Evolutionary conservation across 2,329 filamentous ascomycete genomes (phyloP), one percentile per base, ranked within the genome.

Genomic region (Diaporthe aspalathi): DNA sequence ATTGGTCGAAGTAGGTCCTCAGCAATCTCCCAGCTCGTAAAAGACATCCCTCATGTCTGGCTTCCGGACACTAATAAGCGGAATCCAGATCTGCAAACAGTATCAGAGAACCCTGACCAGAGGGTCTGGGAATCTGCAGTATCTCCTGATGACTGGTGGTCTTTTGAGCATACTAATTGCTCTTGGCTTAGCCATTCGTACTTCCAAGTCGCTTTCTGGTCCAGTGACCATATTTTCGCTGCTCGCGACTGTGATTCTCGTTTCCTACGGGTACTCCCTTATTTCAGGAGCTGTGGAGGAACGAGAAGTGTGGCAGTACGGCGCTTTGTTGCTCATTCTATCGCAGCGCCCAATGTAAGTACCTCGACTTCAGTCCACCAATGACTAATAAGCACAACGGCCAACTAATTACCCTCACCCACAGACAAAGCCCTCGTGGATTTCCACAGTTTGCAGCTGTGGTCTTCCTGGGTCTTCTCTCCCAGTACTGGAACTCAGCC

Each of bases 371-470:
- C 14, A 7, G 4, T 4, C 17, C 16, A 20, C 17, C 17, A n/a
- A 17, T 45, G 43, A n/a, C 1, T 1, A 8, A 3, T 8, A n/a
- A 16, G 9, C 1, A 1, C 20, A 47, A n/a, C 1, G 0, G 20
- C 20, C 1, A 47, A 47, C 43, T 47, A 47, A 47, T 4, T 1
- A 47, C 1, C 20, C 20, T 11, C n/a, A n/a, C n/a, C n/a, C n/a
- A n/a, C n/a, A 47, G 43, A 1, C 43, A 20, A 9, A 47, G 20
- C 43, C 43, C 20, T 47, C 17, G 4, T n/a, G 43, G 1, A 9
- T 9, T 47, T 4, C 43, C 43, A 20, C 43, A n/a, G 0, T 47
- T 47, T 20, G 17, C 43, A 47, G 43, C 43, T 47, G 43, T 47
- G 7, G 17, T 20, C 17, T 47, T 47, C 17, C 17, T 47, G 43